A percentile compares a stretch with the other conserved stretches of the same genome.
phyloP scores from a whole-genome alignment of 2,329 filamentous ascomycete genomes.

The Penicillium sp. region DNA sequence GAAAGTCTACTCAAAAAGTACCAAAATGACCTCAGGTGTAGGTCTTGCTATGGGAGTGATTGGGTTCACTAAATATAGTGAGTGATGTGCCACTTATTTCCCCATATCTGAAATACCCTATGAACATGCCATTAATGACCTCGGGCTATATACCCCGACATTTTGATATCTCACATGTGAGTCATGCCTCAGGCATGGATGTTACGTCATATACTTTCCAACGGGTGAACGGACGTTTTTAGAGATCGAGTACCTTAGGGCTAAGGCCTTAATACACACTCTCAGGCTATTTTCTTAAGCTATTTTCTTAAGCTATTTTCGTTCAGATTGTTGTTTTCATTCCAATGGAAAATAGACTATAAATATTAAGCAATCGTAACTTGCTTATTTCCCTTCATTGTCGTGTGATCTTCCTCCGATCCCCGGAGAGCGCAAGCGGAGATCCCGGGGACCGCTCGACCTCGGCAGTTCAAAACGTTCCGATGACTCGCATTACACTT shows the following conservation, averaged over 20 bases:
- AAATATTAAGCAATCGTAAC: background rate
- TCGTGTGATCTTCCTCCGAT: constrained; percentile 18
- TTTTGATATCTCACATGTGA: background rate
- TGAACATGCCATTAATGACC: too few species aligned
- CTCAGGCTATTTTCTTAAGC: too few species aligned
- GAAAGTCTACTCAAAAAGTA: too few species aligned
- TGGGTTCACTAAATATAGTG: too few species aligned
- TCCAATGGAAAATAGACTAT: background rate
- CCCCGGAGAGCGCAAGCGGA: constrained; percentile 24
- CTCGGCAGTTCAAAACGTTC: constrained; percentile 27
- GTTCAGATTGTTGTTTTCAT: too few species aligned
- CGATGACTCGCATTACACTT: constrained; percentile 11
- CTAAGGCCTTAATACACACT: background rate
- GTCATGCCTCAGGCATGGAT: background rate
- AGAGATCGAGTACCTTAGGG: background rate
- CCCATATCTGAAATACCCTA: too few species aligned
- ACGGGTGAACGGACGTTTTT: background rate
- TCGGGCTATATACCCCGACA: background rate
- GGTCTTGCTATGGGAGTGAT: too few species aligned
- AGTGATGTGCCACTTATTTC: too few species aligned
- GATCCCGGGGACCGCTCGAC: constrained; percentile 17
- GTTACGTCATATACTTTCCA: background rate
- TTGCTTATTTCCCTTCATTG: background rate
- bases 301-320: too few species aligned
- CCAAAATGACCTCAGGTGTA: too few species aligned